A percentile compares a stretch with the other conserved stretches of the same genome.
phyloP scores from a whole-genome alignment of 345 rosid genomes.

The Durio zibethinus region DNA sequence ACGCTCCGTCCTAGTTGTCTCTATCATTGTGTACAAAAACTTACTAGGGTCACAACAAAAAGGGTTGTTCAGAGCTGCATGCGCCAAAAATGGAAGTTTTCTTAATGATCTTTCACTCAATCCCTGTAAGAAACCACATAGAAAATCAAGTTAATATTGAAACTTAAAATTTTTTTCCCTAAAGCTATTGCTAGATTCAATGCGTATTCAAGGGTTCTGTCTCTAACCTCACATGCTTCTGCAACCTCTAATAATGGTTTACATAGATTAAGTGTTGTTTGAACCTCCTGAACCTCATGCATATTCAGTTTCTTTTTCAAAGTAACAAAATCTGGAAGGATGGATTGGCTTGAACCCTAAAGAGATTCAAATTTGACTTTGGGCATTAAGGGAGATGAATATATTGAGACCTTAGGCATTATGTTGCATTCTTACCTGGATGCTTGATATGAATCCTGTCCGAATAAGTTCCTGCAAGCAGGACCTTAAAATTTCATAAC shows the following conservation, averaged over 20 bases:
- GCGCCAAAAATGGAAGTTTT: conserved; percentile 89
- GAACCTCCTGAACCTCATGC: conserved; percentile 40
- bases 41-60: conserved; percentile 46
- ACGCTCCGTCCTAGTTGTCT: conserved; percentile 63
- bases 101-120: conserved; percentile 87
- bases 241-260: conserved; percentile 77
- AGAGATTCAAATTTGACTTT: conserved; percentile 15
- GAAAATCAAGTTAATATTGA: background rate
- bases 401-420: conserved; percentile 6
- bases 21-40: conserved; percentile 68
- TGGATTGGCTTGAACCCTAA: conserved; percentile 46
- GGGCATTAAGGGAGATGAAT: background rate
- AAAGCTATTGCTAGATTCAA: background rate
- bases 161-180: background rate
- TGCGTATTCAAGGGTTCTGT: background rate
- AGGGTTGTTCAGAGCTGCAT: conserved; percentile 72
- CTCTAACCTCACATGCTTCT: conserved; percentile 74
- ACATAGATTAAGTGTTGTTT: conserved; percentile 32
- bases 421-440: conserved; percentile 46
- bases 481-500: conserved; percentile 84
- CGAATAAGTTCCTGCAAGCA: conserved; percentile 78
- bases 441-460: conserved; percentile 59
- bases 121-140: conserved; percentile 46
- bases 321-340: conserved; percentile 61
- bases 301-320: conserved; percentile 50